Evolutionary conservation across 495 filamentous ascomycete genomes (phyloP).

Genomic region (Schizothecium vesticola): DNA sequence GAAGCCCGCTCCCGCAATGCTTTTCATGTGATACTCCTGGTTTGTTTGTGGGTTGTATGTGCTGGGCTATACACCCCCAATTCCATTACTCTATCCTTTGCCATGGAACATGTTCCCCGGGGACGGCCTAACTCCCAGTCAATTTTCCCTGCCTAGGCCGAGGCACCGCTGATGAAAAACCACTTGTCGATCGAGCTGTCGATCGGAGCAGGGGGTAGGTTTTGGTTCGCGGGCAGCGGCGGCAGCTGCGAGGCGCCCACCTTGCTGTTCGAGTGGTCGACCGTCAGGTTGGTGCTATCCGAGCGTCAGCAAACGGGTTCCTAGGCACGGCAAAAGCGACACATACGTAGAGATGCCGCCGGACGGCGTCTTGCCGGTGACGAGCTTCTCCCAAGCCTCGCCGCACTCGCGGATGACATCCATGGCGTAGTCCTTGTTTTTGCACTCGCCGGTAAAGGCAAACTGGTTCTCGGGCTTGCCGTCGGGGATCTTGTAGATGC

Average conservation of each 20-base stretch:
- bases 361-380: slow-evolving; percentile 74
- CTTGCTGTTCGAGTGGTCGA: slow-evolving; percentile 62
- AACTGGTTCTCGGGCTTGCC: slow-evolving; percentile 99
- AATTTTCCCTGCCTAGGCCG: slow-evolving; percentile 45
- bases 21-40: not conserved
- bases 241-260: slow-evolving; percentile 59
- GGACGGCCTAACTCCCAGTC: not conserved
- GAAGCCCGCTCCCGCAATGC: too few species aligned
- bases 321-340: not conserved
- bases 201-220: slow-evolving; percentile 78
- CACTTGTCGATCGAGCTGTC: slow-evolving; percentile 99
- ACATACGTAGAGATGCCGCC: slow-evolving; percentile 79
- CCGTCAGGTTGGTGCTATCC: slow-evolving; percentile 69
- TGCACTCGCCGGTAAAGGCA: slow-evolving; percentile 99
- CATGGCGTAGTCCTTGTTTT: slow-evolving; percentile 97
- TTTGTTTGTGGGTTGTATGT: not conserved
- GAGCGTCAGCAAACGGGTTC: not conserved
- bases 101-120: not conserved
- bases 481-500: slow-evolving; percentile 99
- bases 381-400: slow-evolving; percentile 95
- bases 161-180: slow-evolving; percentile 99
- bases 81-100: not conserved
- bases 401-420: slow-evolving; percentile 93
- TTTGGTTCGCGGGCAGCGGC: slow-evolving; percentile 67
- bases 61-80: not conserved